These are phyloP conservation scores for Corylus americana DNA, from an alignment of 306 rosid genomes.

Conservation along the genomic window DNA sequence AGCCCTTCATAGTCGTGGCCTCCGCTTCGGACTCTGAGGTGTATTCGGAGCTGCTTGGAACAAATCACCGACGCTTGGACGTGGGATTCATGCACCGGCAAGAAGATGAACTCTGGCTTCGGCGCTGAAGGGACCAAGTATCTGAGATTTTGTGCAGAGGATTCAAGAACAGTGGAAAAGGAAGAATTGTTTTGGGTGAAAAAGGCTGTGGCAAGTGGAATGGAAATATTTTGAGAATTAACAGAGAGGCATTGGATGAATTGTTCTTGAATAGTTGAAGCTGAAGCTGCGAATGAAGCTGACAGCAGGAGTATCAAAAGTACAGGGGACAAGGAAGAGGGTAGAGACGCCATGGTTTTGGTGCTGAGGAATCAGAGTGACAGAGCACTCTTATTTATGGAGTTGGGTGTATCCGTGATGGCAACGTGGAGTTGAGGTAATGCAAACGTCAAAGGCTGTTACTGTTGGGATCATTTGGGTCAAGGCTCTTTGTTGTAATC, in stretches of 20 bases:
- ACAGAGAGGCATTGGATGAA: conserved; percentile 47
- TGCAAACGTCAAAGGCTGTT: conserved; percentile 29
- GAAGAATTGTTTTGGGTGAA: conserved; percentile 38
- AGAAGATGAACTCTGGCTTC: conserved; percentile 70
- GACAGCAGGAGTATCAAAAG: conserved; percentile 31
- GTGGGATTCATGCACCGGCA: conserved; percentile 55
- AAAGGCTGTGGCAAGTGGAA: conserved; percentile 38
- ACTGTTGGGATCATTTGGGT: not conserved
- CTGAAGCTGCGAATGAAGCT: conserved; percentile 36
- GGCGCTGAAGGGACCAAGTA: conserved; percentile 52
- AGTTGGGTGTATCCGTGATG: not conserved
- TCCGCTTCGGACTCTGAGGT: conserved; percentile 67
- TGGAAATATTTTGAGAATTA: conserved; percentile 33
- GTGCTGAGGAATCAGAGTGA: conserved; percentile 10
- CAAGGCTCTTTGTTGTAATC: not conserved
- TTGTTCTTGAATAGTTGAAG: conserved; percentile 36
- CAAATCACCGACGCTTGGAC: conserved; percentile 69
- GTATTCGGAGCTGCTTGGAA: conserved; percentile 55
- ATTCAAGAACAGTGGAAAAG: conserved; percentile 41
- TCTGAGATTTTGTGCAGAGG: conserved; percentile 60
- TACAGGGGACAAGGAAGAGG: conserved; percentile 19
- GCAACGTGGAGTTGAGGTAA: conserved; percentile 39
- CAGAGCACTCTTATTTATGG: conserved; percentile 16
- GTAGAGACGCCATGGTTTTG: conserved; percentile 38
- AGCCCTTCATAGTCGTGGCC: conserved; percentile 93